Conservation (phyloP, 208 protist genomes). For the Leishmania lainsoni region DNA sequence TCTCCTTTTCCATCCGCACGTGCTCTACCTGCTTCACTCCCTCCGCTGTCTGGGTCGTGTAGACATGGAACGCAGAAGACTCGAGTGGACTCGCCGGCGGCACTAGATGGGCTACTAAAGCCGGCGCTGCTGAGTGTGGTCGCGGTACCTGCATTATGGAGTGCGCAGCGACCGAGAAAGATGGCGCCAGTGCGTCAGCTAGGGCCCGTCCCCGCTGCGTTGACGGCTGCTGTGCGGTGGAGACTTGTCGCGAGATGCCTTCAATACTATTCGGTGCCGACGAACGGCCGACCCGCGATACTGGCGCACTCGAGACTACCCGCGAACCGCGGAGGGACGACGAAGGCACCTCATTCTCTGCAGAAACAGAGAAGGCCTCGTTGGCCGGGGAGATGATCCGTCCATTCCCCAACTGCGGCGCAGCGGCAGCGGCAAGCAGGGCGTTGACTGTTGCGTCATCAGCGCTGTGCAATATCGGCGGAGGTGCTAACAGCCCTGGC, state of each 20-base stretch:
- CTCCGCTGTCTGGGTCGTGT: constrained; percentile 10
- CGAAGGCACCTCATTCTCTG: not conserved
- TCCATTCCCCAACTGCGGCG: not conserved
- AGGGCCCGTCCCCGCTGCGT: not conserved
- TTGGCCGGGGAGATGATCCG: not conserved
- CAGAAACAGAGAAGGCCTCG: not conserved
- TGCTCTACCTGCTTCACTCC: constrained; percentile 12
- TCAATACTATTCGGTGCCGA: not conserved
- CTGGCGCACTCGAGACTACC: not conserved
- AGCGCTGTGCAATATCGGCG: not conserved
- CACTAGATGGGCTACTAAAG: too few relatives aligned
- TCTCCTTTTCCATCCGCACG: constrained; percentile 9
- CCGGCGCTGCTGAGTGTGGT: not conserved
- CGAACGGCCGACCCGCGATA: not conserved
- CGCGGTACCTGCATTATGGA: not conserved
- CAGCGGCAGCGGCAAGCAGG: not conserved
- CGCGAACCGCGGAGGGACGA: not conserved
- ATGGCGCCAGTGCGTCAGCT: not conserved
- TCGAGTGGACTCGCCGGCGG: not conserved
- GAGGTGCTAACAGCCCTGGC: not conserved
- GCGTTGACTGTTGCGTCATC: not conserved
- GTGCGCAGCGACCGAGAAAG: not conserved
- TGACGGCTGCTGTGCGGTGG: not conserved
- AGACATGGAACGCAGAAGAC: constrained; percentile 10
- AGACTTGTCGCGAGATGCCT: not conserved